Percentiles rank a stretch among this genome's conserved stretches.
Conservation (phyloP, 1,139 yeast species). For the Saccharomycopsis hybrid region DNA sequence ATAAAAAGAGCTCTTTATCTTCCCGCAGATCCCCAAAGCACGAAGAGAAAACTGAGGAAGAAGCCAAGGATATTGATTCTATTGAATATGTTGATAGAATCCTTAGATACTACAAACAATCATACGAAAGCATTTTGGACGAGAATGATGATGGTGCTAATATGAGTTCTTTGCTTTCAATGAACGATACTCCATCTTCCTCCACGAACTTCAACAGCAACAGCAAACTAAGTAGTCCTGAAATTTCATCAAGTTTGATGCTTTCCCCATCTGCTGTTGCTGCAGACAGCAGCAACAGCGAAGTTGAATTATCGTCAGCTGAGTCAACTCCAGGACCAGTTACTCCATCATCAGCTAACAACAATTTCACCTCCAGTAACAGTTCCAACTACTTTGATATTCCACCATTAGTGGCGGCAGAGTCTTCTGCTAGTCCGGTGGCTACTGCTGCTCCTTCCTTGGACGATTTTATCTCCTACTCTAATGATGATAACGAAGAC, state of each 20-base stretch:
- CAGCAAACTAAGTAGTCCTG: not conserved
- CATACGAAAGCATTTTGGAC: not conserved
- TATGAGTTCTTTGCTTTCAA: not conserved
- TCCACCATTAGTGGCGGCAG: not conserved
- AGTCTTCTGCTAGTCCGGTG: not conserved
- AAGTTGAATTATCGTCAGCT: not conserved
- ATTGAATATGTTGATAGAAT: constrained; percentile 11
- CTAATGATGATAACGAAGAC: constrained; percentile 2
- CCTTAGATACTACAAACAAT: constrained; percentile 1
- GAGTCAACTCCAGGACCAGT: not conserved
- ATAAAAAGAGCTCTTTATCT: not conserved
- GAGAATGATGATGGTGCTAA: not conserved
- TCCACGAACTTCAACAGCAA: no score
- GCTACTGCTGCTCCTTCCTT: not conserved
- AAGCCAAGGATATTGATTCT: constrained; percentile 3
- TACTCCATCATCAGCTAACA: not conserved
- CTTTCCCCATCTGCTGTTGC: not conserved
- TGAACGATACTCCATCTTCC: not conserved
- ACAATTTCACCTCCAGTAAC: not conserved
- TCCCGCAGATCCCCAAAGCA: not conserved
- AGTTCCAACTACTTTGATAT: not conserved
- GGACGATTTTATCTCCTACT: constrained; percentile 11
- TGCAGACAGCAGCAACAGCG: not conserved
- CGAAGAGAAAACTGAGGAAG: not conserved
- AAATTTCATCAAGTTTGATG: not conserved